These are phyloP conservation scores for Boletus huronensis DNA, from an alignment of 768 basidiomycete species.

Conservation along the genomic window DNA sequence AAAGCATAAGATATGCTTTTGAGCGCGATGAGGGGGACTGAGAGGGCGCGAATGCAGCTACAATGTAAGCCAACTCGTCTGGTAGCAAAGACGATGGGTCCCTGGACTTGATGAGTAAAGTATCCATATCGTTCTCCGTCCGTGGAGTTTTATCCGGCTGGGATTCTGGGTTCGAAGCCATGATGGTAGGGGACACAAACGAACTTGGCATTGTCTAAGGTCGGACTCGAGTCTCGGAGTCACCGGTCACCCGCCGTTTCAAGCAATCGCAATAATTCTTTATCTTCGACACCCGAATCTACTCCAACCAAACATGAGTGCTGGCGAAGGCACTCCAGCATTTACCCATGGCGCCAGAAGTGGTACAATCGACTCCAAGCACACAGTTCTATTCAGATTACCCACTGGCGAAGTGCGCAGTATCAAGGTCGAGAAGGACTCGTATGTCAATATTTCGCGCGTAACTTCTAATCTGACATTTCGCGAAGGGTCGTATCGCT, in stretches of 20 bases:
- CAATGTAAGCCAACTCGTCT: conserved; percentile 52
- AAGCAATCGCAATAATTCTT: neutral
- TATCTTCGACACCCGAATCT: neutral
- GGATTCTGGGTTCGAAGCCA: conserved; percentile 4
- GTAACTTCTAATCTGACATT: neutral
- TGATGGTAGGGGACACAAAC: neutral
- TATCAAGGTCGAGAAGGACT: conserved; percentile 66
- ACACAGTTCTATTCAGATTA: conserved; percentile 74
- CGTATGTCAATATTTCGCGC: conserved; percentile 44
- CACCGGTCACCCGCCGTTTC: neutral
- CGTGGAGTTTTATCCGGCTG: neutral
- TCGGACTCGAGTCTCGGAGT: too few relatives aligned
- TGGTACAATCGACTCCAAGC: conserved; percentile 54
- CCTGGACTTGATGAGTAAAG: conserved; percentile 33
- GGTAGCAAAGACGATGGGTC: conserved; percentile 41
- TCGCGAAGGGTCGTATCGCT: conserved; percentile 59
- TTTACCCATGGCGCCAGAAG: conserved; percentile 11
- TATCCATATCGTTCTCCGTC: conserved; percentile 23
- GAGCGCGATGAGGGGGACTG: conserved; percentile 46
- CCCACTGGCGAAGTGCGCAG: conserved; percentile 79
- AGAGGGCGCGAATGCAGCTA: conserved; percentile 50
- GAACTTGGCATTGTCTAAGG: neutral
- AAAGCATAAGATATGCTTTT: conserved; percentile 68
- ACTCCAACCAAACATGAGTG: conserved; percentile 13
- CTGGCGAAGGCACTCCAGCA: conserved; percentile 6